Conservation (phyloP, 2,329 filamentous ascomycete genomes). For the Cladosporium colombiae region DNA sequence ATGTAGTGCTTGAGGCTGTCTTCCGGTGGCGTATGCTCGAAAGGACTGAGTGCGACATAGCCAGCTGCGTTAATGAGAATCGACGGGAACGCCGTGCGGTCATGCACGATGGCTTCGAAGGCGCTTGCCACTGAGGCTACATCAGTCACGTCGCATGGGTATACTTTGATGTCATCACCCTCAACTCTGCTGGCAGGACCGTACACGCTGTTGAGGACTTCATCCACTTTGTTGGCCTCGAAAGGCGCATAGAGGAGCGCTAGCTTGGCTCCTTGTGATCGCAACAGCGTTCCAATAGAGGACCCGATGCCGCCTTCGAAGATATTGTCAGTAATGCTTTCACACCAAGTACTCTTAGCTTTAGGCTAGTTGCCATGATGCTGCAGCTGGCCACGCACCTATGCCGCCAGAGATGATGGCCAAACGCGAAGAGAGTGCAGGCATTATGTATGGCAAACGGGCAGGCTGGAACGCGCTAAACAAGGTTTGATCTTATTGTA, state of each 20-base stretch:
- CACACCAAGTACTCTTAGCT: no score
- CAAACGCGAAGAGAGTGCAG: constrained; percentile 41
- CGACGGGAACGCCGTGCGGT: constrained; percentile 33
- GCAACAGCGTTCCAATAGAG: constrained; percentile 45
- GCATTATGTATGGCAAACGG: not conserved
- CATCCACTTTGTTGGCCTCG: constrained; percentile 42
- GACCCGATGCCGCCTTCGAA: constrained; percentile 45
- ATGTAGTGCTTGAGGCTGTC: constrained; percentile 48
- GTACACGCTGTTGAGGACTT: constrained; percentile 42
- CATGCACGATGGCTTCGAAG: constrained; percentile 32
- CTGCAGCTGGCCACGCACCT: constrained; percentile 34
- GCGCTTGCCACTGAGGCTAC: constrained; percentile 32
- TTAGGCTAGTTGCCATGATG: not conserved
- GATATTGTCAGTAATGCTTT: not conserved
- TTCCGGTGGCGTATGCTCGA: constrained; percentile 35
- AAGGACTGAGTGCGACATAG: constrained; percentile 38
- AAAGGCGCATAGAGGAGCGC: constrained; percentile 52
- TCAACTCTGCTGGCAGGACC: constrained; percentile 24
- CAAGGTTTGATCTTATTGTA: not conserved
- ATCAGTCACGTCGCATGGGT: constrained; percentile 41
- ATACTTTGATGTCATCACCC: constrained; percentile 29
- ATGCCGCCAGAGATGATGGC: constrained; percentile 48
- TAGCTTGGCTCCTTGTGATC: constrained; percentile 44
- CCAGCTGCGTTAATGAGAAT: constrained; percentile 41
- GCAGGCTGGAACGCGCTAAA: not conserved